Conservation (phyloP, 768 basidiomycete species). For the Tulasnella calospora region DNA sequence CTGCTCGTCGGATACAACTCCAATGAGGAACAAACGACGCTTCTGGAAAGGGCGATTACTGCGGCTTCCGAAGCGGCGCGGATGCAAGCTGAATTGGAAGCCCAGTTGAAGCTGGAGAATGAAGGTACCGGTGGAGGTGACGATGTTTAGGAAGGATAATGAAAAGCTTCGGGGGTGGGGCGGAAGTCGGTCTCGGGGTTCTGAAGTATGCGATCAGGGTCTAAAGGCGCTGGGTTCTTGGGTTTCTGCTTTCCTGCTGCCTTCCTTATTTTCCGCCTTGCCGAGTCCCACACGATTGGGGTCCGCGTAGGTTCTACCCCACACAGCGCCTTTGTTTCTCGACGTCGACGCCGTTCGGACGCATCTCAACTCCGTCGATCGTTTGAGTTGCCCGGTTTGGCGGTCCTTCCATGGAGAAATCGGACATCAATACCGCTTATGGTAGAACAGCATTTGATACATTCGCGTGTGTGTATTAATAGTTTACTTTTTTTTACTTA, state of each 20-base stretch:
- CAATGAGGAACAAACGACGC: conserved; percentile 23
- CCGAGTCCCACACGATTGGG: too few relatives aligned
- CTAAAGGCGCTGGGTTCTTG: too few relatives aligned
- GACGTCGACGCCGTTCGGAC: neutral
- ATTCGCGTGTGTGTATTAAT: neutral
- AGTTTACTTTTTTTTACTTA: too few relatives aligned
- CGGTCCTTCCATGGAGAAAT: neutral
- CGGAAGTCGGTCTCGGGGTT: neutral
- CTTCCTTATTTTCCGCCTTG: too few relatives aligned
- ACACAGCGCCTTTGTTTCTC: neutral
- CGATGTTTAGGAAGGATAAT: neutral
- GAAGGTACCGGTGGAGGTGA: conserved; percentile 1
- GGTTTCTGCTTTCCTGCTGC: too few relatives aligned
- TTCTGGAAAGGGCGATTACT: conserved; percentile 27
- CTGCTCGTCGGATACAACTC: conserved; percentile 16
- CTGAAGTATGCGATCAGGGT: neutral
- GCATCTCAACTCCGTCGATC: neutral
- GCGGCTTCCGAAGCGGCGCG: conserved; percentile 24
- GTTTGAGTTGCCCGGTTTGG: neutral
- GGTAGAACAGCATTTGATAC: neutral
- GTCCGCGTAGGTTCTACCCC: neutral
- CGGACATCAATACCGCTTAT: neutral
- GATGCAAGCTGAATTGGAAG: conserved; percentile 27
- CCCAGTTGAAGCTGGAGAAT: conserved; percentile 23
- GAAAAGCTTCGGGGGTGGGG: too few relatives aligned